These are phyloP conservation scores for Noccaea caerulescens DNA, from an alignment of 345 rosid species.

Conservation along the genomic window DNA sequence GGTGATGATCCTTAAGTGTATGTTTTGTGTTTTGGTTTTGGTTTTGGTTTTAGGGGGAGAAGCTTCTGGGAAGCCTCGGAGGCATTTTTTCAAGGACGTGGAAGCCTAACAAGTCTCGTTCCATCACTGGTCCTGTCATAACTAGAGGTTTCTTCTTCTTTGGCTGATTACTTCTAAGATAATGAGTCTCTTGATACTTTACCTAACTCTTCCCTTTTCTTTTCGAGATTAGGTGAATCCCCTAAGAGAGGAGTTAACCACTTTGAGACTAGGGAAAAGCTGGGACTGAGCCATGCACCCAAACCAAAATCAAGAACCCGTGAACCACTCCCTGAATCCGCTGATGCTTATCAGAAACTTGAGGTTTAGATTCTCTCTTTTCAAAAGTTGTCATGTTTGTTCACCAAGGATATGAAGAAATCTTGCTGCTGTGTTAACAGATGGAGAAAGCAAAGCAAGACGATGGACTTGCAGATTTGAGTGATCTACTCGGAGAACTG, in stretches of 20 bases:
- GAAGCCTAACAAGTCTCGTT: conserved; percentile 86
- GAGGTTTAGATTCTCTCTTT: conserved; percentile 56
- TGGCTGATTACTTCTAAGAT: neutral
- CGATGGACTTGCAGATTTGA: conserved; percentile 71
- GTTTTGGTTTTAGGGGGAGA: conserved; percentile 78
- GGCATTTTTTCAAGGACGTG: conserved; percentile 83
- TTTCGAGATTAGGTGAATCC: conserved; percentile 16
- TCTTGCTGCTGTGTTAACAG: conserved; percentile 47
- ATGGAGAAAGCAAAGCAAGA: conserved; percentile 82
- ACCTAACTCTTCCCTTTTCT: conserved; percentile 2
- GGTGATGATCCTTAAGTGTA: neutral
- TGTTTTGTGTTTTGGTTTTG: conserved; percentile 45
- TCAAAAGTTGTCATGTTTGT: neutral
- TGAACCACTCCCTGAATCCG: conserved; percentile 52
- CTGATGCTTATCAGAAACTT: conserved; percentile 69
- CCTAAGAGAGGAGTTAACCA: conserved; percentile 59
- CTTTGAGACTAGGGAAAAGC: conserved; percentile 70
- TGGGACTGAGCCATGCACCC: conserved; percentile 63
- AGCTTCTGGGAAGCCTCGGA: conserved; percentile 89
- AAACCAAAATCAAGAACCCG: conserved; percentile 47
- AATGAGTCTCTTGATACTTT: conserved; percentile 1
- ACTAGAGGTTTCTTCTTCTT: conserved; percentile 56
- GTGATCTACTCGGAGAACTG: conserved; percentile 70
- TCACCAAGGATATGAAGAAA: neutral
- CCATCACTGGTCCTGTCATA: conserved; percentile 65